Evolutionary conservation across 352 stramenopile genomes (phyloP).

Genomic region (Phytophthora vignae): DNA sequence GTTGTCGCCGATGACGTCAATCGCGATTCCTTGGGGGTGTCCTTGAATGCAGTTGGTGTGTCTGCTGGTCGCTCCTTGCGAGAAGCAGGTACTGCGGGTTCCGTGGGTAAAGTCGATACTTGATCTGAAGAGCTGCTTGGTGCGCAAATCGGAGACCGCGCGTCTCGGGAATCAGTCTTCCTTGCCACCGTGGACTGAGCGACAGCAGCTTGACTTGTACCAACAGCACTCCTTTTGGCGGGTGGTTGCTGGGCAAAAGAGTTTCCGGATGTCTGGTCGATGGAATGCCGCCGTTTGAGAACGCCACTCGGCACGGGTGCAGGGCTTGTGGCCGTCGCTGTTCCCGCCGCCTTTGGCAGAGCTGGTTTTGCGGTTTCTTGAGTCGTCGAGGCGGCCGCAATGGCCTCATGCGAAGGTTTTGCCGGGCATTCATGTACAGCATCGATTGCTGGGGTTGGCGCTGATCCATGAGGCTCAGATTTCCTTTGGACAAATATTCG

Average conservation of each 20-base stretch:
- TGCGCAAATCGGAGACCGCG: too few species aligned
- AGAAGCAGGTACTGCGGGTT: too few species aligned
- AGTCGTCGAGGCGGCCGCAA: not conserved
- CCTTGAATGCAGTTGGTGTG: not conserved
- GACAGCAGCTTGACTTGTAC: not conserved
- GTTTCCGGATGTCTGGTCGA: not conserved
- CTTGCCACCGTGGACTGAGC: conserved; percentile 3
- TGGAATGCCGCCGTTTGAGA: conserved; percentile 26
- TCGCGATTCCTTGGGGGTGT: not conserved
- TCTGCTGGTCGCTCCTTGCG: not conserved
- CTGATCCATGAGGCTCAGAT: not conserved
- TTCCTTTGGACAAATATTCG: not conserved
- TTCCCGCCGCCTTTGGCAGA: not conserved
- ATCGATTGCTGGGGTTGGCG: not conserved
- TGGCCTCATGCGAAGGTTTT: not conserved
- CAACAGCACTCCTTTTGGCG: conserved; percentile 3
- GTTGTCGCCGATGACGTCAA: not conserved
- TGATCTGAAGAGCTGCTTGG: not conserved
- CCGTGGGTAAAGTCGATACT: not conserved
- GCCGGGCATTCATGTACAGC: not conserved
- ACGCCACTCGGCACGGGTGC: not conserved
- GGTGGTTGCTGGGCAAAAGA: conserved; percentile 1
- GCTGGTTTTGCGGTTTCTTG: conserved; percentile 2
- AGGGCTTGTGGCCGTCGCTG: not conserved
- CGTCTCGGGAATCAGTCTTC: not conserved